Evolutionary conservation across 176 grass and related monocot species (phyloP), one percentile per base, ranked within the genome.

Genomic region (Avena sativa): DNA sequence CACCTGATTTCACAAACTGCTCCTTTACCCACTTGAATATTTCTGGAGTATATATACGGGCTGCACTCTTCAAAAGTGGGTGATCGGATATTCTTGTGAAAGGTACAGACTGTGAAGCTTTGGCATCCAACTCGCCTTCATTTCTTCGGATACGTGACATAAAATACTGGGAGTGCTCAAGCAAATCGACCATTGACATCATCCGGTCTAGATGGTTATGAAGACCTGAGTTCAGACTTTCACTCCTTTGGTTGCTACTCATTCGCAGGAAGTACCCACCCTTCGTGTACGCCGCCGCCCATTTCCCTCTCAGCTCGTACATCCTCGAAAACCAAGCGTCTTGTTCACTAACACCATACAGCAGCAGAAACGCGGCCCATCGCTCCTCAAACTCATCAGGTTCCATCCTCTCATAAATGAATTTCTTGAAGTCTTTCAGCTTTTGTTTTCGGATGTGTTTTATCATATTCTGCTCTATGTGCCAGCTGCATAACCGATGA

Each of bases 201-300:
- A n/a, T n/a, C n/a, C n/a, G n/a, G n/a, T n/a, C n/a, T 40, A 83
- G 70, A 77, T 83, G 57, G 19, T 21, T 88, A 83, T 83, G 44
- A 8, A 69, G 15, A 32, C 15, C 30, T 38, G 66, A 69, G 66
- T 69, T 69, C 17, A 88, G 70, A 63, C 43, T 83, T 43, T 88
- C 79, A 55, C 56, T 88, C 43, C 57, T 7, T 52, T 88, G 71
- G 57, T 77, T 88, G 34, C 66, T 82, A 55, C 44, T 56, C 25
- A 83, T 62, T 11, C 86, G 80, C 17, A 88, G 34, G 53, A 83
- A 83, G 12, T 21, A 51, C 70, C 57, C 67, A 36, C 68, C 78
- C 78, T 68, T 8, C 17, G 83, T 8, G 78, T 82, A 83, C 55
- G 80, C 87, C 23, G 57, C 20, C 4, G 71, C 12, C 80, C 79